Base-by-base conservation (phyloP, 2,329 filamentous ascomycete genomes). In the Stemphylium lycopersici region DNA sequence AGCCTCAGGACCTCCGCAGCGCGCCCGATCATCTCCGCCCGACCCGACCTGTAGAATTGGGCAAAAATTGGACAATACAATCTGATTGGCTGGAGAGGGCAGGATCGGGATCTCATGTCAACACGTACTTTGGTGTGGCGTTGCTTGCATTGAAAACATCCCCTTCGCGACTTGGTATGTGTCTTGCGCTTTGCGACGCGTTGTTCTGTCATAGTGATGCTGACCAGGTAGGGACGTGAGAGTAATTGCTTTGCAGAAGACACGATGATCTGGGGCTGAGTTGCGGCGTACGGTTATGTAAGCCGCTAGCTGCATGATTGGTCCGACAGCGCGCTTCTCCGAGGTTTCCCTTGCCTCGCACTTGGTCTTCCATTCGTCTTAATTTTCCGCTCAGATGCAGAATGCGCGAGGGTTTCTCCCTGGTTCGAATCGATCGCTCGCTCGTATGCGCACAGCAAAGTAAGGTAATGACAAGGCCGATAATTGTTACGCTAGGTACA, bases 131-230 rank as follows among this genome's bases (percentile, higher is more conserved):
- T 72, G 10, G 67, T 68, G 51, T 72, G 70, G 15, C 69, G 61
- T 41, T 68, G 63, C 53, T 73, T 73, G 56, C 70, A 73, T 40
- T 67, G 63, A 20, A 63, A 59, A 45, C 70, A 73, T 13, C 70
- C 70, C 40, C 63, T 69, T 12, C 70, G 63, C 11, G 63, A 67
- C 50, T 73, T 73, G 7, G 63, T 70, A 36, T 73, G 70, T 13
- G 70, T 64, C 16, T 73, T 73, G 10, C 70, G 64, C 43, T 69
- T 71, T 33, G 54, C 54, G 24, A 63, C 56, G n/a, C 64, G 65
- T 53, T 46, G 52, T 47, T 66, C 61, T 11, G 58, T 44, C 63
- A 65, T 63, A 15, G 22, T 54, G 22, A 24, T 13, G 26, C 29
- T 33, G 39, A 45, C 36, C 11, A 16, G 41, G n/a, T 13, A 22